Conservation (phyloP, 1,284 basidiomycete genomes). For the Ceratobasidium papillatum region DNA sequence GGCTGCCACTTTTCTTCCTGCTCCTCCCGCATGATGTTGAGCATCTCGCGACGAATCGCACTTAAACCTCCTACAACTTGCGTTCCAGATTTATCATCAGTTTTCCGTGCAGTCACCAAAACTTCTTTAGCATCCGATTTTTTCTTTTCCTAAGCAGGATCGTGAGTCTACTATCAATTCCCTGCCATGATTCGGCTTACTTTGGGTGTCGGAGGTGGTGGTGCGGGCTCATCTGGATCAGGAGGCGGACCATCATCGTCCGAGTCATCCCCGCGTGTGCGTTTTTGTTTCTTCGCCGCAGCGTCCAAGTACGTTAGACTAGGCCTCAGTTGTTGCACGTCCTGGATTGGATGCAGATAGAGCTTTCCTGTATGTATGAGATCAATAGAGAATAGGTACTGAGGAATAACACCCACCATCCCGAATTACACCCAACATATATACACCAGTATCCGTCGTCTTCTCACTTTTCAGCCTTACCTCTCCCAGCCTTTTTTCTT, state of each 20-base stretch:
- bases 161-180: neutral
- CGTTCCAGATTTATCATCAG: constrained; percentile 64
- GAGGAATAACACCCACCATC: constrained; percentile 61
- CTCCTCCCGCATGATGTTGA: constrained; percentile 71
- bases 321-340: constrained; percentile 80
- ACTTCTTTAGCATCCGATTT: constrained; percentile 71
- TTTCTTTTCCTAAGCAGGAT: constrained; percentile 54
- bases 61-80: constrained; percentile 64
- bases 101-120: constrained; percentile 73
- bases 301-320: constrained; percentile 79
- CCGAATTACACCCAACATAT: constrained; percentile 76
- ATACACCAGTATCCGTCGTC: constrained; percentile 66
- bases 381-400: constrained; percentile 25
- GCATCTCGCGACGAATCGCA: constrained; percentile 63
- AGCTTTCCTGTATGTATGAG: constrained; percentile 62
- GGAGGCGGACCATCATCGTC: constrained; percentile 76
- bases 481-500: constrained; percentile 61
- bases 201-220: constrained; percentile 60
- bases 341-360: constrained; percentile 77
- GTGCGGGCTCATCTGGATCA: constrained; percentile 74
- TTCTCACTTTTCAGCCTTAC: constrained; percentile 75
- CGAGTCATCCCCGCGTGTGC: constrained; percentile 49
- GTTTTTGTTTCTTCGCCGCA: constrained; percentile 65
- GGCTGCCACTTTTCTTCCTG: constrained; percentile 78
- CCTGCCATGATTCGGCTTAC: constrained; percentile 50